These are phyloP conservation scores for Sordariomycetes sp. DNA, from an alignment of 2,329 filamentous ascomycete species.

Conservation along the genomic window DNA sequence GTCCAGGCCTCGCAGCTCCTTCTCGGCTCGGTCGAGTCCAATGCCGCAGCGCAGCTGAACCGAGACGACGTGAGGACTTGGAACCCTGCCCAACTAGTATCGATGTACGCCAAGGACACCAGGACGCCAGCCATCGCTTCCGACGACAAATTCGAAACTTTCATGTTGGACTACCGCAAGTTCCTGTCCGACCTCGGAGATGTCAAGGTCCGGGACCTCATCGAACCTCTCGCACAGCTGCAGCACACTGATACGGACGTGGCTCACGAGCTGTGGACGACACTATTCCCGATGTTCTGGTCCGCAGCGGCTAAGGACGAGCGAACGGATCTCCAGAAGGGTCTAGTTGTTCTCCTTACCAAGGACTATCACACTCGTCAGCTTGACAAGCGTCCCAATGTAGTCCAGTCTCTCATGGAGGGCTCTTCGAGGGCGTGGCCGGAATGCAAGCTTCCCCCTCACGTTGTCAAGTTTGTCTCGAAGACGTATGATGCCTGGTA, in stretches of 20 bases:
- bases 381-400: conserved; percentile 90
- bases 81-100: conserved; percentile 62
- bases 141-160: conserved; percentile 71
- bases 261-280: conserved; percentile 82
- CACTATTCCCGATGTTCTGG: conserved; percentile 90
- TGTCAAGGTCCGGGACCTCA: conserved; percentile 75
- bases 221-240: conserved; percentile 83
- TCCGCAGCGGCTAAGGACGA: conserved; percentile 80
- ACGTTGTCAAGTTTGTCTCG: conserved; percentile 90
- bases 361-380: conserved; percentile 94
- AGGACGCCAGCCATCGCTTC: conserved; percentile 57
- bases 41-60: conserved; percentile 66
- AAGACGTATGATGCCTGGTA: conserved; percentile 97
- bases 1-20: conserved; percentile 90
- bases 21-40: conserved; percentile 82
- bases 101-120: conserved; percentile 60
- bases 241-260: conserved; percentile 80
- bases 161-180: conserved; percentile 69
- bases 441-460: conserved; percentile 83
- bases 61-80: conserved; percentile 74
- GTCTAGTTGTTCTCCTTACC: conserved; percentile 79
- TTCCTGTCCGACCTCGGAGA: conserved; percentile 79
- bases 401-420: conserved; percentile 83
- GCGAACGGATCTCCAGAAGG: conserved; percentile 79
- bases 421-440: conserved; percentile 78